These are phyloP conservation scores for Suillus plorans DNA, from an alignment of 768 basidiomycete genomes.

Conservation along the genomic window DNA sequence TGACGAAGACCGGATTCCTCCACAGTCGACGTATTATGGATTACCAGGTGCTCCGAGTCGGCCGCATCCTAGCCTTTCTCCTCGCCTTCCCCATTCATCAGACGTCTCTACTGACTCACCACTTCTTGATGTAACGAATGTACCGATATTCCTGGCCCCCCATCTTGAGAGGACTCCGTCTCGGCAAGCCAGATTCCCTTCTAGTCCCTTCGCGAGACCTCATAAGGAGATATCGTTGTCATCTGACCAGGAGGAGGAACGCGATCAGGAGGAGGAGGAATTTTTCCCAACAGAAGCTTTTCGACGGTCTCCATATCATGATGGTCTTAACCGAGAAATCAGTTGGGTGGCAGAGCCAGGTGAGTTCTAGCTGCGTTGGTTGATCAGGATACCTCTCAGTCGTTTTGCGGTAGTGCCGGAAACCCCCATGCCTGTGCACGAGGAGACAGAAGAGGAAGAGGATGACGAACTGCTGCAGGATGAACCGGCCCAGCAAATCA, in stretches of 20 bases:
- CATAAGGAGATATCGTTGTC: conserved; percentile 58
- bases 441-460: conserved; percentile 30
- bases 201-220: conserved; percentile 73
- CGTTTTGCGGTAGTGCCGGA: conserved; percentile 46
- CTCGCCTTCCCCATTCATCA: conserved; percentile 48
- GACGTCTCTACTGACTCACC: conserved; percentile 51
- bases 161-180: conserved; percentile 45
- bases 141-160: conserved; percentile 47
- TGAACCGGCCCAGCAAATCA: conserved; percentile 34
- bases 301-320: conserved; percentile 51
- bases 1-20: conserved; percentile 44
- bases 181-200: conserved; percentile 59
- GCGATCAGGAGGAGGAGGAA: conserved; percentile 54
- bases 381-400: conserved; percentile 6
- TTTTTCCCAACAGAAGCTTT: conserved; percentile 59
- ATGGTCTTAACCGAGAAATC: conserved; percentile 52
- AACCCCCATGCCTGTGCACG: conserved; percentile 61
- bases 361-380: conserved; percentile 32
- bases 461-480: conserved; percentile 44
- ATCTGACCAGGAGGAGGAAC: conserved; percentile 59
- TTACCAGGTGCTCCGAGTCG: conserved; percentile 45
- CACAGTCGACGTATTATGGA: conserved; percentile 36
- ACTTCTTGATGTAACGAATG: conserved; percentile 39
- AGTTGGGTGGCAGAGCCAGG: conserved; percentile 81
- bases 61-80: conserved; percentile 26